phyloP scores from a whole-genome alignment of 495 filamentous ascomycete species.

The Podospora bellae-mahoneyi region DNA sequence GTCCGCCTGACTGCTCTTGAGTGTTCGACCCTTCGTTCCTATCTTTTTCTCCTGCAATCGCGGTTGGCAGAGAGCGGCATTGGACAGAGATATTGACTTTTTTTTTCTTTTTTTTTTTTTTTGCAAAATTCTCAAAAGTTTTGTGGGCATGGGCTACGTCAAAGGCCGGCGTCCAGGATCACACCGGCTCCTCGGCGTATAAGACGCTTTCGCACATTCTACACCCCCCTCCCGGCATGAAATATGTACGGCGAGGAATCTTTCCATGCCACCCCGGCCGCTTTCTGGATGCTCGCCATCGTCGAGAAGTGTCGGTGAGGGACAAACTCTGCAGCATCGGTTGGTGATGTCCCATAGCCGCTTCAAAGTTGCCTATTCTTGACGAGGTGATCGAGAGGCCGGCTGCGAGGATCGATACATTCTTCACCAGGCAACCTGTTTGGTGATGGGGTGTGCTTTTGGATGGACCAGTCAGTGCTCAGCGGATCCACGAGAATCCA shows the following conservation, averaged over 20 bases:
- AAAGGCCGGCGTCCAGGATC: slow-evolving; percentile 25
- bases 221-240: slow-evolving; percentile 22
- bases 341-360: slow-evolving; percentile 20
- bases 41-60: slow-evolving; percentile 23
- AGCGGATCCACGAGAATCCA: slow-evolving; percentile 18
- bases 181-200: slow-evolving; percentile 22
- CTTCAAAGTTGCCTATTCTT: slow-evolving; percentile 22
- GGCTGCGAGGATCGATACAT: slow-evolving; percentile 5
- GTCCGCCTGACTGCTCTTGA: not conserved
- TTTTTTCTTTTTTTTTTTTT: slow-evolving; percentile 16
- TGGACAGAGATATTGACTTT: slow-evolving; percentile 29
- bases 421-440: slow-evolving; percentile 23
- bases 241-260: slow-evolving; percentile 22
- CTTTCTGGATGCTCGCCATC: slow-evolving; percentile 4
- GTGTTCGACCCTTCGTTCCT: slow-evolving; percentile 10
- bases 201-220: slow-evolving; percentile 28
- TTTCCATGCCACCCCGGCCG: slow-evolving; percentile 16
- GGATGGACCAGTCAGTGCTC: slow-evolving; percentile 8
- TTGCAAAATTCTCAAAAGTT: slow-evolving; percentile 24
- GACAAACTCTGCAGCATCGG: slow-evolving; percentile 23
- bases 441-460: slow-evolving; percentile 17
- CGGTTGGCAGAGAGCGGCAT: slow-evolving; percentile 14
- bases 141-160: slow-evolving; percentile 35
- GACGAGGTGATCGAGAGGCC: not conserved
- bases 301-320: slow-evolving; percentile 34